These are phyloP conservation scores for Trichophyton rubrum DNA, from an alignment of 2,329 filamentous ascomycete genomes.

Conservation along the genomic window DNA sequence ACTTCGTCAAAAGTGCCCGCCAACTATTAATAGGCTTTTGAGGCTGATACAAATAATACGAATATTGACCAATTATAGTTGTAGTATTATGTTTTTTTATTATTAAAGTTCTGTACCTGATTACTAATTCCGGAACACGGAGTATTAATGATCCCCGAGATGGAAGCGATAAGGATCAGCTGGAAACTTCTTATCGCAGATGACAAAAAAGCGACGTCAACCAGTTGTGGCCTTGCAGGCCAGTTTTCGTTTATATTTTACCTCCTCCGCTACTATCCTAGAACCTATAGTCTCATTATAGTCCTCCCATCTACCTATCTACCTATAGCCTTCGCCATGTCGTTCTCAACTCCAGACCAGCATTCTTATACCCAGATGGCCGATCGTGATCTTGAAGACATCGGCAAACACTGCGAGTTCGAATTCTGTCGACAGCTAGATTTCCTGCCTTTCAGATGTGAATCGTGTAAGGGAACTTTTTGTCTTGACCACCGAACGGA, in stretches of 20 bases:
- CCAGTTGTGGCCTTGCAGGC: neutral
- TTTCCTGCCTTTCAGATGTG: constrained; percentile 88
- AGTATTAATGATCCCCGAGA: neutral
- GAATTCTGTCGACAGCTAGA: constrained; percentile 88
- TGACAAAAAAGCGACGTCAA: neutral
- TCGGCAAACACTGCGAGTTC: constrained; percentile 85
- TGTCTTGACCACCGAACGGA: constrained; percentile 92
- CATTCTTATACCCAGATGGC: constrained; percentile 27
- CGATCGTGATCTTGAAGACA: constrained; percentile 65
- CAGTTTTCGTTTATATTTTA: neutral
- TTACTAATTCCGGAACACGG: neutral
- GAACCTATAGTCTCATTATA: neutral
- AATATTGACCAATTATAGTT: neutral
- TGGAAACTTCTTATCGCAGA: constrained; percentile 2
- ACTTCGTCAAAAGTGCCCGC: no score
- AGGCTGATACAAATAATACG: neutral
- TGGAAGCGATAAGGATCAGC: neutral
- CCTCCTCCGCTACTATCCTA: neutral
- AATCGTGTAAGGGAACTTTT: constrained; percentile 71
- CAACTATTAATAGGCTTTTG: neutral
- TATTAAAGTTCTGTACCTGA: neutral
- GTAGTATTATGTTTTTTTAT: neutral
- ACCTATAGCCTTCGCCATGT: constrained; percentile 2
- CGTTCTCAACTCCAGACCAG: constrained; percentile 4
- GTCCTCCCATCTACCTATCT: no score